Percentiles rank a stretch among this genome's conserved stretches.
These are phyloP conservation scores for Ophiorrhiza pumila DNA, from an alignment of 257 asterid genomes.

Conservation along the genomic window DNA sequence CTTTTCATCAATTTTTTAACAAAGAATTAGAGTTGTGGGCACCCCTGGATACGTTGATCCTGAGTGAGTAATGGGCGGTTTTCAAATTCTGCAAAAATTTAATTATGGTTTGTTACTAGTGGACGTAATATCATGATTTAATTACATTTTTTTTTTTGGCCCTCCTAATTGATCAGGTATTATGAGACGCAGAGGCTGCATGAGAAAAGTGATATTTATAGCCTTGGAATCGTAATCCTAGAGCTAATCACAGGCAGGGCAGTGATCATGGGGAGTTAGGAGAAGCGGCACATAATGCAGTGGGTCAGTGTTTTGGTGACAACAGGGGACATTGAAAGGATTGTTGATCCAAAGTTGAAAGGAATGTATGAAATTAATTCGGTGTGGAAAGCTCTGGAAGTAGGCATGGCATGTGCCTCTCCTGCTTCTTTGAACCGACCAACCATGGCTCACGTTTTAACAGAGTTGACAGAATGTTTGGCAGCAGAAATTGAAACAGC, in stretches of 20 bases:
- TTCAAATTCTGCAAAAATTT: too few species aligned
- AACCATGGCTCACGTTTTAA: conserved; percentile 34
- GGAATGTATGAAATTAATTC: conserved; percentile 21
- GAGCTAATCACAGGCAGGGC: conserved; percentile 31
- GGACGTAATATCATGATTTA: too few species aligned
- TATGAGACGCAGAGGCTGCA: conserved; percentile 15
- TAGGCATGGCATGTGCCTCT: conserved; percentile 40
- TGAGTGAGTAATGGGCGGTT: conserved; percentile 23
- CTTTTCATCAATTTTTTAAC: too few species aligned
- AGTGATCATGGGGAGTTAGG: conserved; percentile 1
- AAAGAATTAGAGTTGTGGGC: conserved; percentile 29
- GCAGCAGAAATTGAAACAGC: conserved; percentile 15
- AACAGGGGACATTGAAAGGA: conserved; percentile 24
- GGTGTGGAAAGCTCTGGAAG: conserved; percentile 36
- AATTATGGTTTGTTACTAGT: too few species aligned
- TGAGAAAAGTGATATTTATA: conserved; percentile 41
- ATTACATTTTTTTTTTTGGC: too few species aligned
- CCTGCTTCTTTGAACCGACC: conserved; percentile 25
- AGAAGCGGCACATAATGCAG: conserved; percentile 19
- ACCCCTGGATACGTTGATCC: conserved; percentile 41
- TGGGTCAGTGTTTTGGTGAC: conserved; percentile 26
- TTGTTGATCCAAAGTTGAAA: conserved; percentile 30
- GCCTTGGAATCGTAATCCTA: conserved; percentile 41
- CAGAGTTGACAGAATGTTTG: conserved; percentile 30
- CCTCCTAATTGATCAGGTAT: conserved; percentile 7